A percentile compares a stretch with the other conserved stretches of the same genome.
These are phyloP conservation scores for Neonectria punicea DNA, from an alignment of 2,329 filamentous ascomycete genomes.

Conservation along the genomic window DNA sequence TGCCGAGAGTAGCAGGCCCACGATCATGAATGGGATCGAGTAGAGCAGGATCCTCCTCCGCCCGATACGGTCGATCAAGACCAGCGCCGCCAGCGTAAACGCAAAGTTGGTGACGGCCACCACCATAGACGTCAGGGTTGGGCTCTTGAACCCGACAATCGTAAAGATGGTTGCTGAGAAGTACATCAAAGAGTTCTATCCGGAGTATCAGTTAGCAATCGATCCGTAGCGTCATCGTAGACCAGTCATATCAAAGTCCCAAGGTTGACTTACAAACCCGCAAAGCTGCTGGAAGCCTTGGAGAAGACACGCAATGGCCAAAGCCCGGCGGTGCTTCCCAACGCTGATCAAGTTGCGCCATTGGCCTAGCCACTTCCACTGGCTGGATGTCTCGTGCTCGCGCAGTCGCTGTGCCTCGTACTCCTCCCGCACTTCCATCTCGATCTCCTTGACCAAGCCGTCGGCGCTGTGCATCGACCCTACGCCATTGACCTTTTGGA, in stretches of 20 bases:
- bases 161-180: constrained; percentile 86
- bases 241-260: background rate
- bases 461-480: constrained; percentile 62
- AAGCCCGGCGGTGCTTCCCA: constrained; percentile 75
- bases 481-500: constrained; percentile 72
- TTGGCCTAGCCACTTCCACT: constrained; percentile 54
- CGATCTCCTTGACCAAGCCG: constrained; percentile 73
- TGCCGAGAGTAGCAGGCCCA: constrained; percentile 76
- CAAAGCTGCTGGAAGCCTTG: constrained; percentile 91
- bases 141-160: constrained; percentile 79
- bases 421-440: constrained; percentile 79
- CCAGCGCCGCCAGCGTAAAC: constrained; percentile 79
- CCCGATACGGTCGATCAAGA: constrained; percentile 82
- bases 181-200: constrained; percentile 88
- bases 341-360: constrained; percentile 66
- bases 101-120: constrained; percentile 86
- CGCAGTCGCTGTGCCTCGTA: constrained; percentile 58
- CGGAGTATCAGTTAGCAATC: constrained; percentile 15
- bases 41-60: constrained; percentile 82
- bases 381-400: constrained; percentile 41
- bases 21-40: constrained; percentile 85
- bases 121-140: constrained; percentile 81
- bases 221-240: background rate
- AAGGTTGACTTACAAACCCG: constrained; percentile 71
- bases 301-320: constrained; percentile 86